A percentile compares a stretch with the other conserved stretches of the same genome.
Evolutionary conservation across 2,329 filamentous ascomycete species (phyloP).

Genomic region (Sporothrix dimorphospora): DNA sequence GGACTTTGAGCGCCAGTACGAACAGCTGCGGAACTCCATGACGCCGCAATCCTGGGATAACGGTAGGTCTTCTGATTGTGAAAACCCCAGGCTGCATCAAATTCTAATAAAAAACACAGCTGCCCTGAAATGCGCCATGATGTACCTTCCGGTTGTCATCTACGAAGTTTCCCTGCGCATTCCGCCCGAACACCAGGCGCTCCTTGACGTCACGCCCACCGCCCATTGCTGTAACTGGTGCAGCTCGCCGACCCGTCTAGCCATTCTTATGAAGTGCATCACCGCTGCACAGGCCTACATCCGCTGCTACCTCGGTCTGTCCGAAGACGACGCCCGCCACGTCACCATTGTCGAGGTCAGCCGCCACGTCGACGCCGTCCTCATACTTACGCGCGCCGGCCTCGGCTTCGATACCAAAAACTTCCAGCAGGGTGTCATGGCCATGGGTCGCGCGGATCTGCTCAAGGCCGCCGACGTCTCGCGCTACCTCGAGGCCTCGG

Average conservation of each 20-base stretch:
- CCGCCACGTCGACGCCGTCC: slow-evolving; percentile 33
- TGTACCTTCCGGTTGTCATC: slow-evolving; percentile 34
- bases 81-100: not conserved
- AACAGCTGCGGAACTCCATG: slow-evolving; percentile 29
- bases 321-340: slow-evolving; percentile 24
- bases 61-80: slow-evolving; percentile 16
- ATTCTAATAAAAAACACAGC: slow-evolving; percentile 20
- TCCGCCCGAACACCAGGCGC: slow-evolving; percentile 27
- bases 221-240: slow-evolving; percentile 36
- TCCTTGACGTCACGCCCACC: not conserved
- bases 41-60: slow-evolving; percentile 33
- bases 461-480: slow-evolving; percentile 27
- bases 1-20: slow-evolving; percentile 33
- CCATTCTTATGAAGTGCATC: slow-evolving; percentile 32
- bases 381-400: slow-evolving; percentile 31
- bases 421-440: slow-evolving; percentile 21
- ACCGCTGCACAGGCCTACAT: slow-evolving; percentile 33
- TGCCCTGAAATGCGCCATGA: slow-evolving; percentile 29
- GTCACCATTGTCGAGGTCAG: slow-evolving; percentile 32
- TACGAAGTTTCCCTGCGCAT: slow-evolving; percentile 33
- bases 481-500: slow-evolving; percentile 30
- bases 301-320: slow-evolving; percentile 29
- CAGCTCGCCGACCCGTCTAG: slow-evolving; percentile 29
- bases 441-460: slow-evolving; percentile 14
- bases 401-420: slow-evolving; percentile 28